Evolutionary conservation across 1,139 yeast species (phyloP), one percentile per base, ranked within the genome.

Genomic region (Arxiozyma slooffiae): DNA sequence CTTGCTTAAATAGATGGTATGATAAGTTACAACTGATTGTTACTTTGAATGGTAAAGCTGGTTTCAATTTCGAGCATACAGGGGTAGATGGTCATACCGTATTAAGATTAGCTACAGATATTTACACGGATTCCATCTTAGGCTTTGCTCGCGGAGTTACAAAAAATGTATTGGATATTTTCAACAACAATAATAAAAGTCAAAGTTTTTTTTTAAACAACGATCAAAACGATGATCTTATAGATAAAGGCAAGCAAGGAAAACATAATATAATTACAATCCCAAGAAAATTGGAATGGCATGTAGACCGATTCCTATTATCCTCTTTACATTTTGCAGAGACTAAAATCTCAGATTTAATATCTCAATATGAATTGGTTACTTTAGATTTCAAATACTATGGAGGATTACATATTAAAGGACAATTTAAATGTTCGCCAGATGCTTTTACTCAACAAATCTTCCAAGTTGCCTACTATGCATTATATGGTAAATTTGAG

Each of bases 81-180:
- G 96, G 96, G 60, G 95, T 89, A 38, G 97, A 89, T 70, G 96
- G 97, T 51, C 96, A 89, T 66, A 89, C 97, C 0, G 96, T 89
- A 7, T 72, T 89, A 59, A 72, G 96, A 55, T 85, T 85, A 71
- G 96, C 88, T 17, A 81, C 89, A 43, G 96, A 89, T 67, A 85
- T 89, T 50, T 89, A 88, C 65, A 89, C 96, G 0, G 97, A 89
- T 66, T 84, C 95, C 1, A 87, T 89, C 51, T 72, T 89, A 55
- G 78, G 92, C 46, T 89, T 88, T 74, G 96, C 96, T 14, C 82
- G 79, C 62, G 77, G 86, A 23, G 88, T 89, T 61, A 87, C 89
- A 60, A 80, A 80, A 53, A 82, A 85, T 59, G 80, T 95, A 1
- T 96, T 96, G 1, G 67, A 67, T 20, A 67, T 73, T 16, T 72